A percentile compares a stretch with the other conserved stretches of the same genome.
These are phyloP conservation scores for Alloascoidea africana DNA, from an alignment of 805 yeast genomes.

Conservation along the genomic window DNA sequence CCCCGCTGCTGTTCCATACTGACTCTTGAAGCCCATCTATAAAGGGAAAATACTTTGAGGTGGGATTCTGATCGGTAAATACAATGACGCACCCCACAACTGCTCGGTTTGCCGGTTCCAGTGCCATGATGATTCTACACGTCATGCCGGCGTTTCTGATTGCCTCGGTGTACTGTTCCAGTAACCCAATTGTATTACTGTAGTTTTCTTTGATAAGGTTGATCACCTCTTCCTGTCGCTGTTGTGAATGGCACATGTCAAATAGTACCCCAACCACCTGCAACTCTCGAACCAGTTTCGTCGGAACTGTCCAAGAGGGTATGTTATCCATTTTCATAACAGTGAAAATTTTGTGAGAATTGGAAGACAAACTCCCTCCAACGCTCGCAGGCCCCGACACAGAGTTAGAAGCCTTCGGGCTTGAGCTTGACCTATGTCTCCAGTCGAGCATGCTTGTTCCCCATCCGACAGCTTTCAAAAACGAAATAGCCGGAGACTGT, in stretches of 20 bases:
- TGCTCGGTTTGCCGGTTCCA: slow-evolving; percentile 34
- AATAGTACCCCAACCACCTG: slow-evolving; percentile 43
- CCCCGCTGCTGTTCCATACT: slow-evolving; percentile 5
- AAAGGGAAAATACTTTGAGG: slow-evolving; percentile 36
- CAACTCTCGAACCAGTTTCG: slow-evolving; percentile 35
- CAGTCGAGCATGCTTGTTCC: slow-evolving; percentile 6
- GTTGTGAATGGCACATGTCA: slow-evolving; percentile 27
- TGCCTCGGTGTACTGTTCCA: slow-evolving; percentile 12
- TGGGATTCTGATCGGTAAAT: slow-evolving; percentile 26
- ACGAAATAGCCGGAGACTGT: slow-evolving; percentile 2
- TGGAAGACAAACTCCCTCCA: slow-evolving; percentile 4
- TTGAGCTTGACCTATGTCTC: slow-evolving; percentile 11
- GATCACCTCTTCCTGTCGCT: slow-evolving; percentile 20
- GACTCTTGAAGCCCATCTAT: slow-evolving; percentile 23
- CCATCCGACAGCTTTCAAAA: slow-evolving; percentile 8
- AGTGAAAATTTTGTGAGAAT: slow-evolving; percentile 12
- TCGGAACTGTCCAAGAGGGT: slow-evolving; percentile 34
- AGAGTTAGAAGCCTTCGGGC: slow-evolving; percentile 19
- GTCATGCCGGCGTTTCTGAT: slow-evolving; percentile 15
- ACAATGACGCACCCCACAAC: slow-evolving; percentile 28
- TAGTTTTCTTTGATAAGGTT: slow-evolving; percentile 20
- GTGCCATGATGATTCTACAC: slow-evolving; percentile 32
- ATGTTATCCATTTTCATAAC: slow-evolving; percentile 28
- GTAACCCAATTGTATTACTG: slow-evolving; percentile 10
- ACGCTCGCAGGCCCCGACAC: slow-evolving; percentile 24